Conservation (phyloP, 1,139 yeast species). For the Saccharomyces hybrid region DNA sequence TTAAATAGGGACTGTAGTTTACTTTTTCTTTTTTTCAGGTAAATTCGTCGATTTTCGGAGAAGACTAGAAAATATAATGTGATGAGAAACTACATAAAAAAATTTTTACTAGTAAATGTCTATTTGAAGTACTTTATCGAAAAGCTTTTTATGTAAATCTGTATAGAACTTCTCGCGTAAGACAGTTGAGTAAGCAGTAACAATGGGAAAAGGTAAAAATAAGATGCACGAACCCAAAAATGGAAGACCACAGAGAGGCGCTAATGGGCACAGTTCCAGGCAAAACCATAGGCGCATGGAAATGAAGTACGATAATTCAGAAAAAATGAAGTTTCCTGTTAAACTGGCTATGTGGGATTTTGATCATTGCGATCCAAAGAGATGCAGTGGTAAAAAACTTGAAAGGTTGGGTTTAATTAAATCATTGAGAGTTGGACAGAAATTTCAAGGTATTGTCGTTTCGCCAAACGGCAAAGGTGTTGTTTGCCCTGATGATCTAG, state of each 20-base stretch:
- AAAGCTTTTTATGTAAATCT: neutral
- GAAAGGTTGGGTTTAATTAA: conserved; percentile 81
- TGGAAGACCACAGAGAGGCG: conserved; percentile 34
- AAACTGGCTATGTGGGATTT: conserved; percentile 91
- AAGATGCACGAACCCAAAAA: conserved; percentile 41
- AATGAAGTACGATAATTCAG: conserved; percentile 29
- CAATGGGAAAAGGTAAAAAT: conserved; percentile 43
- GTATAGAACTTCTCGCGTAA: neutral
- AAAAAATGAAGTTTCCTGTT: conserved; percentile 52
- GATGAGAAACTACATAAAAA: neutral
- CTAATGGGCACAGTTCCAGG: conserved; percentile 54
- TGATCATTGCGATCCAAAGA: conserved; percentile 96
- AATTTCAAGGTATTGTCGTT: conserved; percentile 82
- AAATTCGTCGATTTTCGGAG: neutral
- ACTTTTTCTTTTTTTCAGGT: neutral
- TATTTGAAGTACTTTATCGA: neutral
- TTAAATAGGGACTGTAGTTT: neutral
- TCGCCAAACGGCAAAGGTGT: conserved; percentile 89
- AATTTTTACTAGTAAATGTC: neutral
- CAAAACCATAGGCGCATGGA: conserved; percentile 42
- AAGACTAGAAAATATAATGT: neutral
- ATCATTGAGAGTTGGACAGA: conserved; percentile 78
- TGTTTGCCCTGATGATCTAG: conserved; percentile 82
- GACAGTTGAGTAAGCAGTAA: neutral
- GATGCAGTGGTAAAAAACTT: conserved; percentile 92